Base-by-base conservation (phyloP, 306 rosid genomes). In the Cucumis melo region DNA sequence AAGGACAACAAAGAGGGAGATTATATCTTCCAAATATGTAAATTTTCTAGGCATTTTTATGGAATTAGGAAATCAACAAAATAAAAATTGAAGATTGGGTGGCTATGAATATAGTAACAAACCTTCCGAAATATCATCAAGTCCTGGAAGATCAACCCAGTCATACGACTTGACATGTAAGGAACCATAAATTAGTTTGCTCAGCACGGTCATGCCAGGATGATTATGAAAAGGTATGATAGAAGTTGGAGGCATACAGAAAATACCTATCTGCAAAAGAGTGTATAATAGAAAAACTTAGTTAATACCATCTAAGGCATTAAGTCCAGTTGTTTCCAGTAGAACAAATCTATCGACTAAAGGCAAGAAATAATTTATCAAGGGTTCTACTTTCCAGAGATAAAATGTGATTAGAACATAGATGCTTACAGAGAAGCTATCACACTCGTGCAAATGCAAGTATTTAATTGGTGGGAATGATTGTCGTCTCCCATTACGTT, bases 121-220 rank as follows among this genome's bases (percentile, higher is more conserved):
- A 94, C 98, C 98, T 91, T 85, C 87, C 57, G 83, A 77, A 81
- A 89, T 68, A 86, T 87, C 86, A 19, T 75, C 61, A 16, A 86
- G 75, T 66, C 77, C 91, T 73, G 92, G 90, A 21, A 75, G 76
- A 87, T 89, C 96, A 70, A 91, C 78, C 98, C 96, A 94, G 86
- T 94, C 98, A 56, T 88, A 94, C 54, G 98, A 91, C 82, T 82
- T 87, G 78, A 91, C 97, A 87, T 83, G 53, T 36, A 94, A 11
- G 39, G 98, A 82, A 71, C 98, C 98, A 79, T 94, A 94, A 61
- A 94, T 50, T 84, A 94, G 97, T 89, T 94, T 94, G 97, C 98
- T 91, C 79, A 91, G 81, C 62, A 94, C 97, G 21, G 96, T 91
- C 98, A 94, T 94, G 79, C 93, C 96, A 80, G 98, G 97, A 83